Base-by-base conservation (phyloP, 2,329 filamentous ascomycete genomes). In the Pseudonectria foliicola region DNA sequence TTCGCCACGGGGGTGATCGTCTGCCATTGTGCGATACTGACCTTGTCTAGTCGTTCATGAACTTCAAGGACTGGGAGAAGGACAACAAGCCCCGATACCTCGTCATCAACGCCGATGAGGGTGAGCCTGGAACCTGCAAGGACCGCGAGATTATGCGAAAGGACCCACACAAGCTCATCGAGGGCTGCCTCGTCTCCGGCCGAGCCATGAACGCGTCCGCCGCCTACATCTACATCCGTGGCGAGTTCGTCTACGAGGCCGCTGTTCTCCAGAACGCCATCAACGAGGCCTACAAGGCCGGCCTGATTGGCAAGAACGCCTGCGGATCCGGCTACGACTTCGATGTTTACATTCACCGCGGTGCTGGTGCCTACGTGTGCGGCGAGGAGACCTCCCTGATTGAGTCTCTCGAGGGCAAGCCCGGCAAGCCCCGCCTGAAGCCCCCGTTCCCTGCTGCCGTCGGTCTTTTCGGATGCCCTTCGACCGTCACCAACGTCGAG, bases 111-210 rank as follows among this genome's bases (percentile, higher is more conserved):
- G 92, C 92, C 50, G 92, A 98, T 63, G 92, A 98, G 71, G 92
- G 92, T 57, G 92, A 98, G 68, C 92, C 92, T 21, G 92, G 92
- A 63, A 98, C 92, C 35, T 98, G 92, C 81, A 98, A 98, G 72
- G 92, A 98, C 66, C 83, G 92, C 59, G 92, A 98, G 66, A 98
- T 98, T 52, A 98, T 98, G 92, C 88, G 92, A 67, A 98, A 98
- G 71, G 92, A 98, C 63, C 92, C 92, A 44, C 92, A 98, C 74
- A 98, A 98, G 76, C 84, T 98, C 48, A 73, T 98, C 58, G 92
- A 98, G 70, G 92, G 92, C 60, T 98, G 92, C 66, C 73, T 98
- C 46, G 83, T 98, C 31, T 88, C 92, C 49, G 92, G 92, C 34
- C 84, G 92, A 59, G 89, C 92, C 59, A 98, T 98, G 92, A 98